Conservation (phyloP, 2,329 filamentous ascomycete genomes). For the Coniosporium tulheliwenetii region DNA sequence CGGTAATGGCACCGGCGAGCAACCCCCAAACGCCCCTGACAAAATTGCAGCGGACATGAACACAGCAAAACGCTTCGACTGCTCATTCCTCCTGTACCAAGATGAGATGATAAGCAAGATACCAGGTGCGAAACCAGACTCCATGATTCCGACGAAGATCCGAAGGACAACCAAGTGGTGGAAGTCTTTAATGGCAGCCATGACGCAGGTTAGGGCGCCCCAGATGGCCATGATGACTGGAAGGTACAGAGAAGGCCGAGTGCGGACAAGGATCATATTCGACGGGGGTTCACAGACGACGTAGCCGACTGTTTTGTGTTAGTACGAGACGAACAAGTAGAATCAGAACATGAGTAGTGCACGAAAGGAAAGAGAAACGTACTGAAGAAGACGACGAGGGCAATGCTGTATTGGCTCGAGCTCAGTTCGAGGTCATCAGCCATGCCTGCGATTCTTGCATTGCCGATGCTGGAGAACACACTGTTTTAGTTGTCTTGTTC, state of each 20-base stretch:
- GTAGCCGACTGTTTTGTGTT: too few relatives aligned
- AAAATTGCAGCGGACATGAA: constrained; percentile 20
- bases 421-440: too few relatives aligned
- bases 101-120: constrained; percentile 17
- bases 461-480: too few relatives aligned
- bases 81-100: constrained; percentile 21
- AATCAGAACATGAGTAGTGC: too few relatives aligned
- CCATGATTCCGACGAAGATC: constrained; percentile 13
- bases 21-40: constrained; percentile 25
- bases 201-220: constrained; percentile 22
- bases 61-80: constrained; percentile 20
- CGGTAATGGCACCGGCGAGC: constrained; percentile 19
- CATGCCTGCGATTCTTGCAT: too few relatives aligned
- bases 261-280: constrained; percentile 29
- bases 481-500: too few relatives aligned
- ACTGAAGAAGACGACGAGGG: too few relatives aligned
- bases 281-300: constrained; percentile 14
- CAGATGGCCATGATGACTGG: constrained; percentile 20
- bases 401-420: too few relatives aligned
- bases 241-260: constrained; percentile 22
- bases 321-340: too few relatives aligned
- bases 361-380: too few relatives aligned
- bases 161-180: too few relatives aligned
- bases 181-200: constrained; percentile 17
- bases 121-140: constrained; percentile 18